These are phyloP conservation scores for Akanthomyces lecanii DNA, from an alignment of 2,329 filamentous ascomycete species.

Conservation along the genomic window DNA sequence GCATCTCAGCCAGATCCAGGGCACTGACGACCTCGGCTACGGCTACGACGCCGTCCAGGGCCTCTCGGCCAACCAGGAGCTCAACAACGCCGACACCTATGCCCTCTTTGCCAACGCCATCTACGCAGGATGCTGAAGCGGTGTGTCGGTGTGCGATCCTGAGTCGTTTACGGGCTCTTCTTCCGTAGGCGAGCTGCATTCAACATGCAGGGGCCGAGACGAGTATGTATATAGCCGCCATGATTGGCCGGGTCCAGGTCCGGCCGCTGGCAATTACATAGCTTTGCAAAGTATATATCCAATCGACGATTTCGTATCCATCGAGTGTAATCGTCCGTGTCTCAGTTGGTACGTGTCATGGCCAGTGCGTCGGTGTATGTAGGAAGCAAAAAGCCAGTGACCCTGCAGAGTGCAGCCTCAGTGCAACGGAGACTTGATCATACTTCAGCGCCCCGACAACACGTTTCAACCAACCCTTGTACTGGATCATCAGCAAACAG, in stretches of 20 bases:
- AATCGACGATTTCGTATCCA: neutral
- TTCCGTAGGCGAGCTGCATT: neutral
- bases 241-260: neutral
- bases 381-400: neutral
- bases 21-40: slow-evolving; percentile 34
- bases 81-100: slow-evolving; percentile 22
- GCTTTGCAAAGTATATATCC: neutral
- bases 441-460: neutral
- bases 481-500: neutral
- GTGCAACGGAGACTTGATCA: too few species aligned
- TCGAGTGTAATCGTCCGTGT: neutral
- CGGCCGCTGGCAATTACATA: neutral
- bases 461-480: neutral
- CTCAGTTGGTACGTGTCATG: neutral
- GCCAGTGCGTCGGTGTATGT: neutral
- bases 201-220: neutral
- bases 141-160: slow-evolving; percentile 6
- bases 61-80: slow-evolving; percentile 16
- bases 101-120: slow-evolving; percentile 20
- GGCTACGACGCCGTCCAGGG: slow-evolving; percentile 19
- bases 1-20: slow-evolving; percentile 50
- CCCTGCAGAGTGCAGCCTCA: too few species aligned
- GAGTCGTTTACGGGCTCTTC: neutral
- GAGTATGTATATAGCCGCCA: neutral
- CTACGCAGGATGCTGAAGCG: slow-evolving; percentile 13